These are phyloP conservation scores for Citrus medica DNA, from an alignment of 345 rosid genomes.

Conservation along the genomic window DNA sequence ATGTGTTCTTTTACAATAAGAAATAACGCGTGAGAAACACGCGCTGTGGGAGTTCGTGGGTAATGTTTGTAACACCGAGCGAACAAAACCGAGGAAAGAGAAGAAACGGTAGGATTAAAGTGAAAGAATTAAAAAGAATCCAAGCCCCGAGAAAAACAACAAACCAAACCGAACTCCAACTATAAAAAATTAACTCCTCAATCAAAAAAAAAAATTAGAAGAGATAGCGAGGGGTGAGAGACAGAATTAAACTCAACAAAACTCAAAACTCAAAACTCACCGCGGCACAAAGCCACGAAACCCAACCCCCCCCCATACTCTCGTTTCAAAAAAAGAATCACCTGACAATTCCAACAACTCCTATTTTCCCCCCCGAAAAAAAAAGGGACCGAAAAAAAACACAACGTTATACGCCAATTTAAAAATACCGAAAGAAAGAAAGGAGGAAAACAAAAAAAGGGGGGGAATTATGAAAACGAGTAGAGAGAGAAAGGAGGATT, in stretches of 20 bases:
- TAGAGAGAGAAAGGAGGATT: conserved; percentile 17
- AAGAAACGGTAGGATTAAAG: conserved; percentile 9
- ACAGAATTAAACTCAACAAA: not conserved
- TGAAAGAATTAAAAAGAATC: not conserved
- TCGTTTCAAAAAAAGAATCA: conserved; percentile 18
- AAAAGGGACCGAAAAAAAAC: not conserved
- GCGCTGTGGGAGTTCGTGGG: not conserved
- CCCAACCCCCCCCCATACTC: not conserved
- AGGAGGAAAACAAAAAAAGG: not conserved
- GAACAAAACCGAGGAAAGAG: conserved; percentile 2
- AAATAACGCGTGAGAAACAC: not conserved
- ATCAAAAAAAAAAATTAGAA: not conserved
- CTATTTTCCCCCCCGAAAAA: not conserved
- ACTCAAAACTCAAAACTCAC: too few relatives aligned
- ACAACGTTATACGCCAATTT: not conserved
- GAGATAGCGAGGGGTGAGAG: not conserved
- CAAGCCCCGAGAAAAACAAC: not conserved
- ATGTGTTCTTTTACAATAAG: accelerated
- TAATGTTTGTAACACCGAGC: not conserved
- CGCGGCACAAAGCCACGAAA: not conserved
- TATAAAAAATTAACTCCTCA: too few relatives aligned
- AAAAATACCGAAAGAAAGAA: not conserved
- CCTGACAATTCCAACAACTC: conserved; percentile 40
- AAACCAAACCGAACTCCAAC: too few relatives aligned
- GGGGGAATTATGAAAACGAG: not conserved